Evolutionary conservation across 202 grass and related monocot genomes (phyloP), one percentile per base, ranked within the genome.

Genomic region (Bolboschoenoplectus hybrid): DNA sequence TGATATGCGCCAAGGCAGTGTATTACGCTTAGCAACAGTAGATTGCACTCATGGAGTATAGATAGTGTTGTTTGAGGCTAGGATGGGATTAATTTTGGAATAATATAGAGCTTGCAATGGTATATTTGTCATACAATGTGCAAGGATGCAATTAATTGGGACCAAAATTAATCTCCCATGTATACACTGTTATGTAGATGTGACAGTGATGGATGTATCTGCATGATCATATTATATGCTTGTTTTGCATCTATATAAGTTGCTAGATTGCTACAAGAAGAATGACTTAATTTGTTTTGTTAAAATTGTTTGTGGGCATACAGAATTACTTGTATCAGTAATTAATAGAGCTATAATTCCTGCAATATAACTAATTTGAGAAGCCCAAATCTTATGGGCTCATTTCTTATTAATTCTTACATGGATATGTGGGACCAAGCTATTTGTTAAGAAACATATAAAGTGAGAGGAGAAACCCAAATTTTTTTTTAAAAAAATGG

Each of bases 41-140:
- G 74, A 77, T 77, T 77, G 74, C 34, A 9, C 74, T 8, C 74
- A 77, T 77, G 74, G 34, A 38, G 74, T 77, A 77, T 77, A 17
- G 26, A 56, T 39, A 36, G 12, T 76, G 32, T 34, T 9, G 10
- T 16, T 36, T 9, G 2, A 72, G 3, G 2, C 9, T 73, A 19
- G 3, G 20, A 32, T 49, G 14, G 32, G 64, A 70, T 70, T 41
- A 41, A 38, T 74, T 11, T 74, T 53, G 20, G 20, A 77, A 17
- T 74, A 74, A 74, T 52, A 26, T 26, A 26, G 0, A 26, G 17
- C 41, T 20, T 46, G 16, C 41, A 72, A 9, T 47, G 6, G 9
- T 11, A 35, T 67, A 36, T 57, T 57, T 67, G 34, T 62, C 4
- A 8, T 62, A 26, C 26, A 26, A 26, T 26, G 26, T 26, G 26